Conservation (phyloP, 192 early-diverging fungal genomes). For the Chytriomyces confervae region DNA sequence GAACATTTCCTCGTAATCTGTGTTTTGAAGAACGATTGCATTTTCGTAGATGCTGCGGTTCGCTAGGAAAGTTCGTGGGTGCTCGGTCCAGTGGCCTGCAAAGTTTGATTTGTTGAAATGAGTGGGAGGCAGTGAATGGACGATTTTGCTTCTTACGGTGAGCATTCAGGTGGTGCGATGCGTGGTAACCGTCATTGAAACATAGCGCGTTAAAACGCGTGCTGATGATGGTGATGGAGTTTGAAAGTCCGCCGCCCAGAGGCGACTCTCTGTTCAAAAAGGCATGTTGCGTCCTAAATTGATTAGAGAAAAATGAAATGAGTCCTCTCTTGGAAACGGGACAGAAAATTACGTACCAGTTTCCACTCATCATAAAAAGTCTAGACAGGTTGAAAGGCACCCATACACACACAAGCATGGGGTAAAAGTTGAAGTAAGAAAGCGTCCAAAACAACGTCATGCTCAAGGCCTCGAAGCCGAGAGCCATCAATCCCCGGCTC, state of each 20-base stretch:
- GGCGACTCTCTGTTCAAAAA: slow-evolving; percentile 45
- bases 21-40: slow-evolving; percentile 39
- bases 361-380: slow-evolving; percentile 53
- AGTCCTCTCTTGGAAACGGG: neutral
- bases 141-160: slow-evolving; percentile 3
- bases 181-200: slow-evolving; percentile 58
- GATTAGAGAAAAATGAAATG: no score
- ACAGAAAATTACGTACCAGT: slow-evolving; percentile 33
- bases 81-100: slow-evolving; percentile 47
- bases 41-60: slow-evolving; percentile 34
- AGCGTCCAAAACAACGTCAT: slow-evolving; percentile 15
- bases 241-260: slow-evolving; percentile 40
- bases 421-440: slow-evolving; percentile 26
- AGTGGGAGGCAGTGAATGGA: no score
- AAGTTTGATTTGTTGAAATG: no score
- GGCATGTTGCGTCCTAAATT: slow-evolving; percentile 45
- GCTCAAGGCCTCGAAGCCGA: slow-evolving; percentile 30
- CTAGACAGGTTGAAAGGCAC: slow-evolving; percentile 44
- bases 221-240: slow-evolving; percentile 46
- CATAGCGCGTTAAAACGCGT: slow-evolving; percentile 41
- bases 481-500: slow-evolving; percentile 1
- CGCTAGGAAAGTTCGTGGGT: slow-evolving; percentile 45
- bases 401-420: slow-evolving; percentile 31
- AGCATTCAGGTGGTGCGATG: slow-evolving; percentile 56
- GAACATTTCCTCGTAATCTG: slow-evolving; percentile 44